Percentiles rank a stretch among this genome's conserved stretches.
Evolutionary conservation across 176 grass and related monocot genomes (phyloP).

Genomic region (Pontederia crassipes): DNA sequence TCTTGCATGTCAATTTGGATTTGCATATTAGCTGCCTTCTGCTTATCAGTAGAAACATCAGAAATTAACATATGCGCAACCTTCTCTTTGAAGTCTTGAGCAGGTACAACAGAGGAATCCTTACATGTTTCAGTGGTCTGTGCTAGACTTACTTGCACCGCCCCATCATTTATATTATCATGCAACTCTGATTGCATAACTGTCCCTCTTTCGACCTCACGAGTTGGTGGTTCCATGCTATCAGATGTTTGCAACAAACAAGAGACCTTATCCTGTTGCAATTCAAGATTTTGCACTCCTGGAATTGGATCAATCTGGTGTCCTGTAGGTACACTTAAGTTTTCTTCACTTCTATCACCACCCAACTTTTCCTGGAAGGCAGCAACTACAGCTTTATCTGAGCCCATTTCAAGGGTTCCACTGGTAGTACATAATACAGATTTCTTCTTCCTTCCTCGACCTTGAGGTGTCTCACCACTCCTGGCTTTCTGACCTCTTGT

Average conservation of each 20-base stretch:
- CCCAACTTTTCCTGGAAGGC: slow-evolving; percentile 22
- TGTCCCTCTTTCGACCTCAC: slow-evolving; percentile 3
- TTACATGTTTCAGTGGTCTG: slow-evolving; percentile 20
- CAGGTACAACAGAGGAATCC: slow-evolving; percentile 25
- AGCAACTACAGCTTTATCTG: slow-evolving; percentile 23
- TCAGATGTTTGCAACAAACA: slow-evolving; percentile 22
- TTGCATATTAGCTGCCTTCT: not conserved
- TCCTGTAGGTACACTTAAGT: slow-evolving; percentile 11
- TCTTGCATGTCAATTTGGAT: not conserved
- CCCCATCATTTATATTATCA: slow-evolving; percentile 28
- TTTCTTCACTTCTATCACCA: not conserved
- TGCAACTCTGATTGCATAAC: slow-evolving; percentile 25
- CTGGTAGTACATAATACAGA: slow-evolving; percentile 22
- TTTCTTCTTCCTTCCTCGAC: slow-evolving; percentile 59
- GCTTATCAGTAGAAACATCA: not conserved
- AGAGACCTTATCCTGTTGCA: slow-evolving; percentile 25
- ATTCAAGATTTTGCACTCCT: slow-evolving; percentile 30
- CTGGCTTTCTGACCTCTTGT: slow-evolving; percentile 44
- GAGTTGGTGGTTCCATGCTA: slow-evolving; percentile 21
- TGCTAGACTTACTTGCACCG: slow-evolving; percentile 25
- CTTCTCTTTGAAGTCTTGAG: slow-evolving; percentile 36
- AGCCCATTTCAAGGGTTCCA: slow-evolving; percentile 27
- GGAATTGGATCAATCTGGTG: slow-evolving; percentile 15
- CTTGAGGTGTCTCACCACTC: slow-evolving; percentile 47
- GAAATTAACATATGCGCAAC: not conserved